phyloP scores from a whole-genome alignment of 768 basidiomycete genomes.

The Russula earlei region DNA sequence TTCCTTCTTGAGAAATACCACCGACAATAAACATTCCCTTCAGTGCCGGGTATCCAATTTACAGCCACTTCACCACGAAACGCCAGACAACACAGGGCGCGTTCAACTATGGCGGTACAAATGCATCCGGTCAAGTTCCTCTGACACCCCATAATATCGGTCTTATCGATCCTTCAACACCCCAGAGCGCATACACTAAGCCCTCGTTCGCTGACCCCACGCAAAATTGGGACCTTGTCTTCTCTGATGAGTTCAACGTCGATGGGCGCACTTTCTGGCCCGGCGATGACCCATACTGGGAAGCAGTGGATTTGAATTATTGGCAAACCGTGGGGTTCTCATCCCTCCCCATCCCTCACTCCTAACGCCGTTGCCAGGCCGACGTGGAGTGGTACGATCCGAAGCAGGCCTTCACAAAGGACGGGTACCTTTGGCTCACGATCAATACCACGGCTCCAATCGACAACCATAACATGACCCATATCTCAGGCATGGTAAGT shows the following conservation, averaged over 20 bases:
- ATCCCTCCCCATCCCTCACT: neutral
- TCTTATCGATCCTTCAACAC: slow-evolving; percentile 34
- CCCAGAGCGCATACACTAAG: slow-evolving; percentile 23
- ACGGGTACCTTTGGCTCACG: slow-evolving; percentile 43
- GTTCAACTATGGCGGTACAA: slow-evolving; percentile 70
- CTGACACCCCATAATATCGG: slow-evolving; percentile 20
- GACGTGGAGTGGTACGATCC: slow-evolving; percentile 58
- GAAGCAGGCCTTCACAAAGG: slow-evolving; percentile 37
- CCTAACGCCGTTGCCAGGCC: slow-evolving; percentile 8
- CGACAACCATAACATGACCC: slow-evolving; percentile 39
- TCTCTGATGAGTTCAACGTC: slow-evolving; percentile 38
- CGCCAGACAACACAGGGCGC: slow-evolving; percentile 38
- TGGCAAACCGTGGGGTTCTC: slow-evolving; percentile 43
- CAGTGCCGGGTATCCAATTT: slow-evolving; percentile 37
- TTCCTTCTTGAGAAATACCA: neutral
- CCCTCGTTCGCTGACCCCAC: slow-evolving; percentile 25
- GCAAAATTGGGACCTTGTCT: slow-evolving; percentile 32
- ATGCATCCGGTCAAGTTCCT: slow-evolving; percentile 57
- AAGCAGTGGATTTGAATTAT: slow-evolving; percentile 31
- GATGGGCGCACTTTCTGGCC: slow-evolving; percentile 36
- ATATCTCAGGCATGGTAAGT: slow-evolving; percentile 29
- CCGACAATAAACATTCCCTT: neutral
- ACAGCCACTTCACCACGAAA: slow-evolving; percentile 36
- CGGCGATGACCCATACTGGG: slow-evolving; percentile 39
- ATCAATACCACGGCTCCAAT: slow-evolving; percentile 30